These are phyloP conservation scores for Eucalyptus victrix DNA, from an alignment of 345 rosid genomes.

Conservation along the genomic window DNA sequence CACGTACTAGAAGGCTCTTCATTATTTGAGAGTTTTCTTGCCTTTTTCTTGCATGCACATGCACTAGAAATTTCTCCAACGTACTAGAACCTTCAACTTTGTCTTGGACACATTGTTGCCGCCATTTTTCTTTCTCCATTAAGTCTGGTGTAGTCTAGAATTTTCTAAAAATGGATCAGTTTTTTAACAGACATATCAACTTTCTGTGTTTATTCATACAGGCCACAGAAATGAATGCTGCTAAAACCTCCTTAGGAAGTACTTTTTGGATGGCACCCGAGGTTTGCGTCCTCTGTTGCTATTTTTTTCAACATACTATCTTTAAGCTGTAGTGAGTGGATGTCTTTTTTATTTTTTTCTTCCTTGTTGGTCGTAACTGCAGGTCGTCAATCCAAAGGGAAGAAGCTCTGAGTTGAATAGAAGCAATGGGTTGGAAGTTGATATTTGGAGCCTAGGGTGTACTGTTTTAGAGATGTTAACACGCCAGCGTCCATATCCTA, in stretches of 20 bases:
- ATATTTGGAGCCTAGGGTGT: slow-evolving; percentile 92
- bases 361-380: background rate
- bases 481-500: slow-evolving; percentile 38
- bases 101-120: too few relatives aligned
- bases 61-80: too few relatives aligned
- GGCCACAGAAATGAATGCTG: slow-evolving; percentile 16
- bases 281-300: slow-evolving; percentile 16
- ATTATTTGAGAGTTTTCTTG: too few relatives aligned
- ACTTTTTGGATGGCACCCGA: slow-evolving; percentile 97
- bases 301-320: background rate
- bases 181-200: too few relatives aligned
- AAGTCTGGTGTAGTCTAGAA: too few relatives aligned
- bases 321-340: background rate
- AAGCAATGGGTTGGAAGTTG: slow-evolving; percentile 59
- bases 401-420: background rate
- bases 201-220: background rate
- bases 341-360: background rate
- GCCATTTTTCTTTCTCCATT: too few relatives aligned
- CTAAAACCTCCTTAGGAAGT: slow-evolving; percentile 64
- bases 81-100: too few relatives aligned
- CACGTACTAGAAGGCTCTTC: too few relatives aligned
- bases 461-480: slow-evolving; percentile 83
- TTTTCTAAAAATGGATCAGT: too few relatives aligned
- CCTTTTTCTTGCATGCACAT: too few relatives aligned
- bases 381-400: slow-evolving; percentile 41